Conservation (phyloP, 2,329 filamentous ascomycete species). For the Fusarium poae region DNA sequence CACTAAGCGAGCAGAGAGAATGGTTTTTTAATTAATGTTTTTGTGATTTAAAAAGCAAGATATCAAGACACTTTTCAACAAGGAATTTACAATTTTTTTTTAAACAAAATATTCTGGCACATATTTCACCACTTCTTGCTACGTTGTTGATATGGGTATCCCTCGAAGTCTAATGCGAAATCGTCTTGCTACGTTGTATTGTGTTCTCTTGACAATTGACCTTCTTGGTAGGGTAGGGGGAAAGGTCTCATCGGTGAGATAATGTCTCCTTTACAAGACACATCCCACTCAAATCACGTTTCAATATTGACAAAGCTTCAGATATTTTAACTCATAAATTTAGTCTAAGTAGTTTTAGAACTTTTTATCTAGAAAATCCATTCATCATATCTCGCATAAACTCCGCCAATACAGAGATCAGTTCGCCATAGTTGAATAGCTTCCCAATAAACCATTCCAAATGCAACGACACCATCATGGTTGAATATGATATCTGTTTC, state of each 20-base stretch:
- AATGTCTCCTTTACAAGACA: too few species aligned
- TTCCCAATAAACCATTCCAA: conserved; percentile 35
- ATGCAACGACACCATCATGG: conserved; percentile 39
- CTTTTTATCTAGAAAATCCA: conserved; percentile 25
- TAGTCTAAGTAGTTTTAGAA: conserved; percentile 21
- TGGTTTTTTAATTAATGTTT: conserved; percentile 20
- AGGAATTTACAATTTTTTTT: neutral
- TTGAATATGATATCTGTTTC: conserved; percentile 44
- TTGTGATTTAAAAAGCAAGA: conserved; percentile 34
- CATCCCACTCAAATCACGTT: too few species aligned
- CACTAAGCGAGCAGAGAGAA: conserved; percentile 19
- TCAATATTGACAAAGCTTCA: neutral
- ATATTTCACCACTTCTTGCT: neutral
- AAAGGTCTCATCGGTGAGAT: too few species aligned
- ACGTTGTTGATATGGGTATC: too few species aligned
- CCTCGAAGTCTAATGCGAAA: too few species aligned
- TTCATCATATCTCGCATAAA: conserved; percentile 30
- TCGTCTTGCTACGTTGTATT: too few species aligned
- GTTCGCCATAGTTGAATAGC: conserved; percentile 43
- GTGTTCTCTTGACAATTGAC: too few species aligned
- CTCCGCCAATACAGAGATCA: conserved; percentile 34
- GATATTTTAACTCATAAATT: conserved; percentile 12
- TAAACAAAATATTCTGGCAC: neutral
- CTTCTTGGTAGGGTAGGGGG: too few species aligned
- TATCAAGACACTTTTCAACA: conserved; percentile 29